A percentile compares a stretch with the other conserved stretches of the same genome.
These are phyloP conservation scores for Hansenula lynferdii DNA, from an alignment of 1,139 yeast species.

Conservation along the genomic window DNA sequence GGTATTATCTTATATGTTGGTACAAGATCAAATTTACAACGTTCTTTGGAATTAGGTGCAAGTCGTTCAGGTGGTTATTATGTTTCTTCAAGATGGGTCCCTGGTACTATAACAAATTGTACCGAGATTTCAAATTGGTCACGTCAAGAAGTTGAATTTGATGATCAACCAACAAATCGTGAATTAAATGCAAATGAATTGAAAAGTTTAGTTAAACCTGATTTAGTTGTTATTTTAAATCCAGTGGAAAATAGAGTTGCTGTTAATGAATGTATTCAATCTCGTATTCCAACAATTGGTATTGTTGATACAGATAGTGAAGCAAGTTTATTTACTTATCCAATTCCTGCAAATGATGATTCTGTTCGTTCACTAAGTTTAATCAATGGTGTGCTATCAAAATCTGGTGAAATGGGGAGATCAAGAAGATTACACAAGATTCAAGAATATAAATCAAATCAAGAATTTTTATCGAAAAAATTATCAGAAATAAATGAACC, in stretches of 20 bases:
- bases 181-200: slow-evolving; percentile 41
- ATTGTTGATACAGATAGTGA: slow-evolving; percentile 92
- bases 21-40: slow-evolving; percentile 71
- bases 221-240: slow-evolving; percentile 77
- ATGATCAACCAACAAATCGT: slow-evolving; percentile 56
- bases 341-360: slow-evolving; percentile 96
- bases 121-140: slow-evolving; percentile 64
- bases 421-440: slow-evolving; percentile 27
- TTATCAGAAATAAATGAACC: background rate
- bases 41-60: slow-evolving; percentile 78
- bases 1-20: slow-evolving; percentile 86
- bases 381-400: slow-evolving; percentile 76
- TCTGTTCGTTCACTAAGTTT: slow-evolving; percentile 78
- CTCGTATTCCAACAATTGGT: slow-evolving; percentile 90
- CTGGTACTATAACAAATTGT: slow-evolving; percentile 90
- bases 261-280: slow-evolving; percentile 73
- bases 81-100: slow-evolving; percentile 86
- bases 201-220: slow-evolving; percentile 67
- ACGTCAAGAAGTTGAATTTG: slow-evolving; percentile 64
- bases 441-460: slow-evolving; percentile 3
- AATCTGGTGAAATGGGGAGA: slow-evolving; percentile 80
- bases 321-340: slow-evolving; percentile 84
- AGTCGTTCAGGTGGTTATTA: slow-evolving; percentile 72
- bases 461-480: slow-evolving; percentile 1
- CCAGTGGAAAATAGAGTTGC: slow-evolving; percentile 86